Conservation (phyloP, 306 rosid genomes). For the Trichosanthes cucumerina region DNA sequence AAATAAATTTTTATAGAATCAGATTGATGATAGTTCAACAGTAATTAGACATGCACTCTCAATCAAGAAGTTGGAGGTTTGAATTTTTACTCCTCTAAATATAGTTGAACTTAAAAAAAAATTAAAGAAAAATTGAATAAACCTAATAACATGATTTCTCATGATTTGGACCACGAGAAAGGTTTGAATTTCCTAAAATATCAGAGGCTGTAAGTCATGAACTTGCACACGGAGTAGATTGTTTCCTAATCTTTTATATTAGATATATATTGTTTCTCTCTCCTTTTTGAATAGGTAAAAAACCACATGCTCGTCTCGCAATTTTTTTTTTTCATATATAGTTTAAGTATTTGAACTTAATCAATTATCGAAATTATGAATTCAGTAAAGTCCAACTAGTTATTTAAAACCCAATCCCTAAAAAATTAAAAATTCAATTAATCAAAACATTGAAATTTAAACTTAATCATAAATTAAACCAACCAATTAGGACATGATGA, state of each 20-base stretch:
- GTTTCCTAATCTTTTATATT: neutral
- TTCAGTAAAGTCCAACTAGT: neutral
- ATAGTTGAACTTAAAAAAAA: no score
- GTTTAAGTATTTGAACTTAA: neutral
- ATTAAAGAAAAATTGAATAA: no score
- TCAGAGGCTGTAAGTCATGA: neutral
- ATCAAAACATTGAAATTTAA: neutral
- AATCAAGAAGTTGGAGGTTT: no score
- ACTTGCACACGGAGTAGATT: neutral
- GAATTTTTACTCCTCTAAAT: no score
- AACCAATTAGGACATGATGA: neutral
- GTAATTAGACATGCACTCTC: no score
- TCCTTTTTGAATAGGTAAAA: neutral
- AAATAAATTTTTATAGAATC: neutral
- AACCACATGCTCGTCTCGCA: neutral
- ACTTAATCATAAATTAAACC: neutral
- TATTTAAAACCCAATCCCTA: neutral
- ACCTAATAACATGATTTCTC: neutral
- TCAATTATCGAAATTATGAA: neutral
- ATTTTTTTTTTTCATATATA: neutral
- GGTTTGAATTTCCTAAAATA: neutral
- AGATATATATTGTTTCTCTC: neutral
- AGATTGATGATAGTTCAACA: no score
- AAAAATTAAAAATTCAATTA: neutral
- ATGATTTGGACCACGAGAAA: neutral